Conservation (phyloP, 352 stramenopile genomes). For the Phytopythium aichiense region DNA sequence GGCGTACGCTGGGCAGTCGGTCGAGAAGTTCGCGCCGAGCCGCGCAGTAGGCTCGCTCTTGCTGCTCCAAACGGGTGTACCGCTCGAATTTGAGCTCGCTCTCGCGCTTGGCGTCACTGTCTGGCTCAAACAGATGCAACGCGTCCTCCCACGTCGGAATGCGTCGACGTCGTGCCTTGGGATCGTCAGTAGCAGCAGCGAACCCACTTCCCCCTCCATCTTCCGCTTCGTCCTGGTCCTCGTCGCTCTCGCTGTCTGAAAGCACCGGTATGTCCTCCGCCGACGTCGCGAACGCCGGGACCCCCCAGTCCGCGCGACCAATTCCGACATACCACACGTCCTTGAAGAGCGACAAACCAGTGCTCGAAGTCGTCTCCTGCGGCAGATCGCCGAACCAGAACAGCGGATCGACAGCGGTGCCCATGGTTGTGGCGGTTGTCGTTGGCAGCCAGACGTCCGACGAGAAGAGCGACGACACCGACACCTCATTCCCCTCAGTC, state of each 20-base stretch:
- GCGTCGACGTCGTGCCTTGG: not conserved
- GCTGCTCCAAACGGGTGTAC: conserved; percentile 54
- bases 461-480: conserved; percentile 10
- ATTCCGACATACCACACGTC: conserved; percentile 44
- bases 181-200: not conserved
- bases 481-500: conserved; percentile 1
- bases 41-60: conserved; percentile 52
- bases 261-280: conserved; percentile 46
- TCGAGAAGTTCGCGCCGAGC: conserved; percentile 44
- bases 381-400: not conserved
- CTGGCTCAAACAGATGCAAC: conserved; percentile 20
- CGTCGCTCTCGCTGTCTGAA: conserved; percentile 77
- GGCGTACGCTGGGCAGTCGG: conserved; percentile 48
- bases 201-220: not conserved
- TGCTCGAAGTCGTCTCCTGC: not conserved
- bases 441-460: conserved; percentile 19
- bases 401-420: conserved; percentile 6
- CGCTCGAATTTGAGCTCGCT: conserved; percentile 34
- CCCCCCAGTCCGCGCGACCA: conserved; percentile 9
- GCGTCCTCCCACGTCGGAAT: conserved; percentile 28
- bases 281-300: conserved; percentile 27
- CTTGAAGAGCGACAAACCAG: conserved; percentile 14
- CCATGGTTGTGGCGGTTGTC: conserved; percentile 13
- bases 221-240: conserved; percentile 45
- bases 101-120: not conserved